Evolutionary conservation across 371 early-diverging fungal genomes (phyloP).

Genomic region (Batkoa obscura): DNA sequence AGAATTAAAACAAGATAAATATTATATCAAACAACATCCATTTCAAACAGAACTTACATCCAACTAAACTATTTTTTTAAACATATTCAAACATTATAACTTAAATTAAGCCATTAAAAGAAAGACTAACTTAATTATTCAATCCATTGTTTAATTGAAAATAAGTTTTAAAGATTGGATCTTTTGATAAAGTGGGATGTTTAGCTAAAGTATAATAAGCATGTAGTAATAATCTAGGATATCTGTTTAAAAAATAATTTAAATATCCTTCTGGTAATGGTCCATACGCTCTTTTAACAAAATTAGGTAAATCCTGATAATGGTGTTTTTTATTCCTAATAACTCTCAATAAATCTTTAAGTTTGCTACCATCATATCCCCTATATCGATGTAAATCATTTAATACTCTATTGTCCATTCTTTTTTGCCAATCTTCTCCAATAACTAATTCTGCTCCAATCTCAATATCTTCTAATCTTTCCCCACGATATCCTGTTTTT

Average conservation of each 20-base stretch:
- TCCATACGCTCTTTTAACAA: conserved; percentile 61
- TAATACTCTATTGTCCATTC: conserved; percentile 54
- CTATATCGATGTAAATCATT: conserved; percentile 74
- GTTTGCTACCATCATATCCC: conserved; percentile 67
- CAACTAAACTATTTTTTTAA: too few relatives aligned
- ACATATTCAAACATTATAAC: too few relatives aligned
- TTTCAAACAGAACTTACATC: too few relatives aligned
- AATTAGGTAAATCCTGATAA: conserved; percentile 74
- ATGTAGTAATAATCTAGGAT: conserved; percentile 72
- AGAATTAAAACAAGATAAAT: too few relatives aligned
- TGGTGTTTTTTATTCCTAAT: conserved; percentile 95
- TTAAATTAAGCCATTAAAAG: too few relatives aligned
- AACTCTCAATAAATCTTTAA: conserved; percentile 78
- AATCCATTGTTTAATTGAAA: conserved; percentile 12
- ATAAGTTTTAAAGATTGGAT: conserved; percentile 43
- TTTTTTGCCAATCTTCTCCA: conserved; percentile 62
- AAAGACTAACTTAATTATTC: too few relatives aligned
- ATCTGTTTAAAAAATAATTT: conserved; percentile 72
- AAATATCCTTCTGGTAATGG: conserved; percentile 73
- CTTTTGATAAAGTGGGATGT: conserved; percentile 26
- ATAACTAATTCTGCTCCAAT: conserved; percentile 31
- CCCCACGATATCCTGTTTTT: conserved; percentile 18
- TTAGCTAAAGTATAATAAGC: conserved; percentile 38
- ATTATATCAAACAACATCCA: too few relatives aligned
- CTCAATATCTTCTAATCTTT: conserved; percentile 52